A percentile compares a stretch with the other conserved stretches of the same genome.
These are phyloP conservation scores for Lactarius tabidus DNA, from an alignment of 768 basidiomycete species.

Conservation along the genomic window DNA sequence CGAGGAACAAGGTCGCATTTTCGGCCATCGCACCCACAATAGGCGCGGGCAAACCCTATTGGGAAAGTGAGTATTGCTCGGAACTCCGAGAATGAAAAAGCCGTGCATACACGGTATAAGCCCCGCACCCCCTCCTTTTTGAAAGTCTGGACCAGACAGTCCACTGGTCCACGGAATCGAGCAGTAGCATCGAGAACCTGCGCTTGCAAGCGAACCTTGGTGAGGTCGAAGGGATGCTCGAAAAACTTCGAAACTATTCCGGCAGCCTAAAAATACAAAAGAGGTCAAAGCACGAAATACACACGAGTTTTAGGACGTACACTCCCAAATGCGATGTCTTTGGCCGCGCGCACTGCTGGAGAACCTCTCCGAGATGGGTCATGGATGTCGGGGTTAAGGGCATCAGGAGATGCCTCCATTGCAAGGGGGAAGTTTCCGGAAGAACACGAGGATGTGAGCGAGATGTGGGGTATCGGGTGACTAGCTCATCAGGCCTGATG, in stretches of 20 bases:
- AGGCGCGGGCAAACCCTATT: slow-evolving; percentile 81
- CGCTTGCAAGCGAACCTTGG: slow-evolving; percentile 90
- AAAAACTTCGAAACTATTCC: slow-evolving; percentile 87
- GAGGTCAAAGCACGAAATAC: background rate
- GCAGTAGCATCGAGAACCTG: slow-evolving; percentile 72
- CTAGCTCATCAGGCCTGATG: background rate
- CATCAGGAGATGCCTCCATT: slow-evolving; percentile 29
- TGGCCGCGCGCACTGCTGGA: slow-evolving; percentile 28
- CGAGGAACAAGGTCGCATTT: slow-evolving; percentile 83
- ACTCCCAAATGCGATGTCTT: slow-evolving; percentile 32
- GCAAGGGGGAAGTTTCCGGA: background rate
- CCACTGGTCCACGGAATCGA: slow-evolving; percentile 80
- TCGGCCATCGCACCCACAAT: slow-evolving; percentile 90
- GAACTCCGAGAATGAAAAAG: no score
- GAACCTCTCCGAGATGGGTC: slow-evolving; percentile 12
- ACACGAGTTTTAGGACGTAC: slow-evolving; percentile 18
- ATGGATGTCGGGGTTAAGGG: slow-evolving; percentile 15
- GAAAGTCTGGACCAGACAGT: slow-evolving; percentile 83
- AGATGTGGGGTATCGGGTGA: background rate
- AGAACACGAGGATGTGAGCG: background rate
- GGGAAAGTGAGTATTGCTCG: slow-evolving; percentile 1
- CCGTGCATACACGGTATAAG: slow-evolving; percentile 70
- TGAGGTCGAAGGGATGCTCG: slow-evolving; percentile 94
- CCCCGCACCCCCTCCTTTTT: slow-evolving; percentile 77
- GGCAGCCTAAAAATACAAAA: slow-evolving; percentile 52